Evolutionary conservation across 2,329 filamentous ascomycete species (phyloP).

Genomic region (Ophiocordyceps robertsii): DNA sequence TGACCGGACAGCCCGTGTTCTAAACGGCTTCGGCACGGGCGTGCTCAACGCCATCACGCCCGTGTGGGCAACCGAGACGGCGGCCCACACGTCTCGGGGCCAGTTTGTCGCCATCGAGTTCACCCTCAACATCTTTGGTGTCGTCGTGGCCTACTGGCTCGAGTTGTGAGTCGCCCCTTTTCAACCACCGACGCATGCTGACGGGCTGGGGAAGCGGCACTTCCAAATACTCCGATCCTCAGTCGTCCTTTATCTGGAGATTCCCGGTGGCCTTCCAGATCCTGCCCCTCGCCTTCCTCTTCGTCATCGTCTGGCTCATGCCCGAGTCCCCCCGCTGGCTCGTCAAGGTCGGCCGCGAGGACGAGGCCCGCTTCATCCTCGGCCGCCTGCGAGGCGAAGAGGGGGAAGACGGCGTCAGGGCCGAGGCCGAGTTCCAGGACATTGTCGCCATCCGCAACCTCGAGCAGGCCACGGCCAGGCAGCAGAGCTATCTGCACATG

Average conservation of each 20-base stretch:
- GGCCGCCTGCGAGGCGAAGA: conserved; percentile 47
- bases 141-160: conserved; percentile 46
- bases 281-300: conserved; percentile 43
- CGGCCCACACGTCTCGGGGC: conserved; percentile 53
- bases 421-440: conserved; percentile 53
- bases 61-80: conserved; percentile 59
- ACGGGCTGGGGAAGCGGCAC: conserved; percentile 25
- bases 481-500: conserved; percentile 51
- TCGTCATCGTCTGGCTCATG: conserved; percentile 48
- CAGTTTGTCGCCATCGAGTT: conserved; percentile 61
- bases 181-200: background rate
- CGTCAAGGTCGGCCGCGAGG: conserved; percentile 49
- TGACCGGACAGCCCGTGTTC: conserved; percentile 6
- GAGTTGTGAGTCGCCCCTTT: conserved; percentile 23
- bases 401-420: conserved; percentile 34
- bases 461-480: conserved; percentile 44
- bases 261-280: conserved; percentile 59
- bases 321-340: conserved; percentile 50
- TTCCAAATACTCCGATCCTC: conserved; percentile 45
- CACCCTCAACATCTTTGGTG: conserved; percentile 61
- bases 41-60: conserved; percentile 58
- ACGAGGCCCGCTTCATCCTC: conserved; percentile 55
- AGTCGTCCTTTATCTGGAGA: conserved; percentile 30
- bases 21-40: conserved; percentile 54
- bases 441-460: conserved; percentile 50